Evolutionary conservation across 2,329 filamentous ascomycete genomes (phyloP), one percentile per base, ranked within the genome.

Genomic region (Calonectria montana): DNA sequence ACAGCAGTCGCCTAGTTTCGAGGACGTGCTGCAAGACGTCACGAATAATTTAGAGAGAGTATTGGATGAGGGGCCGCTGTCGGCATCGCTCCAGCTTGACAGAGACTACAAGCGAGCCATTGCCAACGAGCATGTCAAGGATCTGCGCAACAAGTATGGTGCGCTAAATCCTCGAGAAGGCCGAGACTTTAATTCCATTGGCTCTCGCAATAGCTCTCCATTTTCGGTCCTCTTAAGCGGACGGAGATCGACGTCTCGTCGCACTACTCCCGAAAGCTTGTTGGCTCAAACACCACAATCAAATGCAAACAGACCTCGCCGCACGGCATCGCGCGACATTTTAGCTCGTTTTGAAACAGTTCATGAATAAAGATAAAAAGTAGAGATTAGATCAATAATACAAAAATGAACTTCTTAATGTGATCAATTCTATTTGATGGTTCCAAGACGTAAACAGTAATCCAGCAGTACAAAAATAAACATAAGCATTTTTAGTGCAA

Each of bases 161-260:
- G 23, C 37, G 2, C 37, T 70, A 4, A 41, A 65, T 9, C 67
- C 67, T 4, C 55, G 48, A 25, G 50, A 70, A 9, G 67, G 67
- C 16, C 25, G 21, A 4, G 61, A 70, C n/a, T 69, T 37, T 16
- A 59, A 39, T 16, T 27, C 48, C 5, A 15, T 55, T 6, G 48
- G 31, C 6, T 65, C 61, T n/a, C 67, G 67, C 2, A 31, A 29
- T 9, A 5, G 31, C 3, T 69, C 66, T 18, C 43, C 47, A 1
- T 39, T 69, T 2, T 64, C 57, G 1, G 16, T 3, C 8, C 23
- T 25, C 1, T 16, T 64, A 3, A 15, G 62, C 5, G 21, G 50
- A 13, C 29, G 65, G 7, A 62, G 10, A 12, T 50, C 43, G 5
- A 21, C 29, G n/a, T 23, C 16, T 2, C 45, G 55, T 16, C 65